Conservation (phyloP, 2,329 filamentous ascomycete species). For the Onygenales sp. region DNA sequence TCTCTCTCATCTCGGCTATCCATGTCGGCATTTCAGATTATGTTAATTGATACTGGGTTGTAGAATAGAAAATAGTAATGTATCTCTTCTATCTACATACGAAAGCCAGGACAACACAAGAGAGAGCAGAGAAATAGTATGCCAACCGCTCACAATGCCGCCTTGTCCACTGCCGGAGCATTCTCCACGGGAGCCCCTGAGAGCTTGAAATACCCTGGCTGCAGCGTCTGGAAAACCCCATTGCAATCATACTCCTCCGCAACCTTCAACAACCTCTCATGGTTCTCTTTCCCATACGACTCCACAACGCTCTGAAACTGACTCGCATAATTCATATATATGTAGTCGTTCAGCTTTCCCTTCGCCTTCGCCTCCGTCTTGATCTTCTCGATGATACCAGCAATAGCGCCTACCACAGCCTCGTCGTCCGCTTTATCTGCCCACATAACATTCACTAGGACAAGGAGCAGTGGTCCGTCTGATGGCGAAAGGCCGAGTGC, state of each 20-base stretch:
- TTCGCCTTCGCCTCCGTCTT: slow-evolving; percentile 19
- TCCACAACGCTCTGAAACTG: slow-evolving; percentile 33
- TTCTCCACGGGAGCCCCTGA: slow-evolving; percentile 2
- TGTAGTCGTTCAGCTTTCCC: slow-evolving; percentile 22
- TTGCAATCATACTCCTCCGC: slow-evolving; percentile 30
- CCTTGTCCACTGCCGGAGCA: too few species aligned
- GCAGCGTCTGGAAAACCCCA: slow-evolving; percentile 28
- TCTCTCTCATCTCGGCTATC: too few species aligned
- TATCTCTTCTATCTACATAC: too few species aligned
- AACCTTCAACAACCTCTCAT: slow-evolving; percentile 21
- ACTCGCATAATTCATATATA: slow-evolving; percentile 42
- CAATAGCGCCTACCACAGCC: slow-evolving; percentile 16
- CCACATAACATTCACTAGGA: slow-evolving; percentile 24
- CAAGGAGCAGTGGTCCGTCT: slow-evolving; percentile 17
- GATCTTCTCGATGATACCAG: slow-evolving; percentile 19
- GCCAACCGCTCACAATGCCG: too few species aligned
- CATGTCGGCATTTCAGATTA: too few species aligned
- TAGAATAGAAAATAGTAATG: too few species aligned
- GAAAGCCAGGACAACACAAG: too few species aligned
- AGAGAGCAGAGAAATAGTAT: too few species aligned
- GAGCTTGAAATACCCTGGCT: slow-evolving; percentile 36
- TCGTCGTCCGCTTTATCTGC: slow-evolving; percentile 22
- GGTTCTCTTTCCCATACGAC: slow-evolving; percentile 33
- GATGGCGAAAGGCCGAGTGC: slow-evolving; percentile 22
- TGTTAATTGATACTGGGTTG: too few species aligned